Evolutionary conservation across 306 rosid species (phyloP).

Genomic region (Prunus mira): DNA sequence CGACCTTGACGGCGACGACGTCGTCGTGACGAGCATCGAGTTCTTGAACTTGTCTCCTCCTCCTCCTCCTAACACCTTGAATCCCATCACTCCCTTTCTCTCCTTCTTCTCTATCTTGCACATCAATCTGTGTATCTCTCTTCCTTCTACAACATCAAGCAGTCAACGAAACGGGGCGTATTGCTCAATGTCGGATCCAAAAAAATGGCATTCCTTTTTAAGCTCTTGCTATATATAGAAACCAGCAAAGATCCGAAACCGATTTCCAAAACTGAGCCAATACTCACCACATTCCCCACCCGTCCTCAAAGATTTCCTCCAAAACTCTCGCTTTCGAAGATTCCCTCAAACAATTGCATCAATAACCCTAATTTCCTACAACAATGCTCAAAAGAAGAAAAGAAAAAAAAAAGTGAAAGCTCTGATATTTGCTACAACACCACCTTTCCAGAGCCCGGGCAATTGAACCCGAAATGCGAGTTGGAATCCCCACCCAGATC

Average conservation of each 20-base stretch:
- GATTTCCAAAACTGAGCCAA: constrained; percentile 22
- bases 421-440: constrained; percentile 7
- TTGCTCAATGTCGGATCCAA: constrained; percentile 43
- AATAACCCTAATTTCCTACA: constrained; percentile 3
- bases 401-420: not conserved
- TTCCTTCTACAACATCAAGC: constrained; percentile 16
- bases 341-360: not conserved
- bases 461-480: constrained; percentile 10
- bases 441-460: not conserved
- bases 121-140: constrained; percentile 32
- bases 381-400: constrained; percentile 10
- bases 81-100: constrained; percentile 59
- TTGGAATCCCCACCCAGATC: constrained; percentile 6
- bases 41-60: constrained; percentile 53
- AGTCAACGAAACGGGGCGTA: constrained; percentile 4
- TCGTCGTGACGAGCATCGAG: constrained; percentile 41
- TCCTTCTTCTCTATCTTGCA: constrained; percentile 47
- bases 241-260: constrained; percentile 6
- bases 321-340: not conserved
- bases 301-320: not conserved
- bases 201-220: constrained; percentile 1
- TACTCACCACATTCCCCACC: not conserved
- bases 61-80: constrained; percentile 51
- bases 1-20: constrained; percentile 53
- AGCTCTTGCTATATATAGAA: constrained; percentile 1